A percentile compares a stretch with the other conserved stretches of the same genome.
Conservation (phyloP, 129 eudicot species). For the Ambrosia artemisiifolia region DNA sequence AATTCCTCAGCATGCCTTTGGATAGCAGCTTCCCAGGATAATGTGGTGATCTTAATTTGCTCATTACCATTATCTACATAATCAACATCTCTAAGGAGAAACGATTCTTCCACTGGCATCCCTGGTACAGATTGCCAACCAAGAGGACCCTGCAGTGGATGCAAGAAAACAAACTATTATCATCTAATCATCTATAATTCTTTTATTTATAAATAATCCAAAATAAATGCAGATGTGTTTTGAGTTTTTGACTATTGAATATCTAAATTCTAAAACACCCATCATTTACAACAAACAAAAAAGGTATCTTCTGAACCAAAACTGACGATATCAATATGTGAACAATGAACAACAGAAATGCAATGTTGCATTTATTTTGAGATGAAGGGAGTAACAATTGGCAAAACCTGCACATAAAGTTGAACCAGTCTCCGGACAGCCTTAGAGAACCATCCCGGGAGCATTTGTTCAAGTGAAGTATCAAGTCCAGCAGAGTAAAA, state of each 20-base stretch:
- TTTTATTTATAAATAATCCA: background rate
- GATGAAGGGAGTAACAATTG: background rate
- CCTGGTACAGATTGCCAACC: constrained; percentile 85
- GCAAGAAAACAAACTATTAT: constrained; percentile 17
- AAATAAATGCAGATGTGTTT: constrained; percentile 2
- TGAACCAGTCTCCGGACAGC: constrained; percentile 86
- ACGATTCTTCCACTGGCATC: constrained; percentile 62
- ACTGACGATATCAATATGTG: background rate
- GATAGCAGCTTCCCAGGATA: constrained; percentile 91
- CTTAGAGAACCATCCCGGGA: constrained; percentile 95
- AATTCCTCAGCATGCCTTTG: constrained; percentile 79
- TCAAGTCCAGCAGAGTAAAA: constrained; percentile 86
- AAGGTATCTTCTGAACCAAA: constrained; percentile 2
- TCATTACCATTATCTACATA: constrained; percentile 47
- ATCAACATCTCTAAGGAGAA: constrained; percentile 49
- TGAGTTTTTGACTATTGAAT: constrained; percentile 1
- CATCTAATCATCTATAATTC: constrained; percentile 14
- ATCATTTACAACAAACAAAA: constrained; percentile 10
- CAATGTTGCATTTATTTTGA: constrained; percentile 7
- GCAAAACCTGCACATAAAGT: constrained; percentile 88
- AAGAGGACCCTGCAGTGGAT: constrained; percentile 73
- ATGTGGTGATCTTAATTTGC: constrained; percentile 60
- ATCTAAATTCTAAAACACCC: constrained; percentile 3
- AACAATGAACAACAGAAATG: background rate
- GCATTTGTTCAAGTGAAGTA: constrained; percentile 88